Base-by-base conservation (phyloP, 495 filamentous ascomycete genomes). In the Lindgomyces ingoldianus region DNA sequence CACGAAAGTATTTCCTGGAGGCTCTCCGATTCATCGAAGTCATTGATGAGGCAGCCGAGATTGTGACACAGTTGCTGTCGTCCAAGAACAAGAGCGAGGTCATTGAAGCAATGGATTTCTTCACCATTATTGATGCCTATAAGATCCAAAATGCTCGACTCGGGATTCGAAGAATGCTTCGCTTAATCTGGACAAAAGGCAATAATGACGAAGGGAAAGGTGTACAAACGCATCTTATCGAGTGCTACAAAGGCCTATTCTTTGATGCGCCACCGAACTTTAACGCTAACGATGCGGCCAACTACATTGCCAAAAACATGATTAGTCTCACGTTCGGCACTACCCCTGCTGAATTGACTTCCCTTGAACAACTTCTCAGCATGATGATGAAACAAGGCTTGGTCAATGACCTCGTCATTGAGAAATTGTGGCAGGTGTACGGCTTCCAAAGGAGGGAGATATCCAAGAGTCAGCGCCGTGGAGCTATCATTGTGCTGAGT, bases 131-230 rank as follows among this genome's bases (percentile, higher is more conserved):
- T 36, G 91, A 99, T 75, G 91, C 90, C 6, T 97, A 97, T 83
- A 93, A 93, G 74, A 85, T 99, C 46, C 90, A 96, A 74, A 90
- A 92, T 50, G 91, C 94, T 64, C 90, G 93, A 73, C 76, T 75
- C 56, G 94, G 94, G 55, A 96, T 98, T 67, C 85, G 92, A 45
- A 84, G 90, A 55, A 99, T 99, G 94, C 84, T 99, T 44, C 84
- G 91, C 42, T 80, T 98, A 42, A 98, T 99, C 74, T 99, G 94
- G 94, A 98, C 95, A 19, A 99, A 99, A 77, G 94, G 93, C 54
- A 98, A 97, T 76, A 96, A 90, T 70, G 94, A 99, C 71, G 94
- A 99, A 81, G 94, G 94, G 58, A 99, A 99, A 76, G 94, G 94
- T 46, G 92, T 99, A 1, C 94, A 98, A 72, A 89, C 90, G 1